Percentiles rank a stretch among this genome's conserved stretches.
Evolutionary conservation across 495 filamentous ascomycete species (phyloP).

Genomic region (Paragyromitra xinjiangensis): DNA sequence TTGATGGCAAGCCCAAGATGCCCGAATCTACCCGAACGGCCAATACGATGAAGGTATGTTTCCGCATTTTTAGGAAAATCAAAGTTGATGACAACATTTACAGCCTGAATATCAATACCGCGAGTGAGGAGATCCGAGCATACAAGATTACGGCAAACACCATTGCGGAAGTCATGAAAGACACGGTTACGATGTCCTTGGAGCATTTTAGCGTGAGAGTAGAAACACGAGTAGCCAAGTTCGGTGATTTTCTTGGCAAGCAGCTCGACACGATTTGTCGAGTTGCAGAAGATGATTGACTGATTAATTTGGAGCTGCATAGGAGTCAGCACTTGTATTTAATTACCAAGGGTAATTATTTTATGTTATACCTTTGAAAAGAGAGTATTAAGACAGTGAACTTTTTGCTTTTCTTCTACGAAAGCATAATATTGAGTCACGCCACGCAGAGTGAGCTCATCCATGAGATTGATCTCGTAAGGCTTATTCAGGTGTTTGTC

Average conservation of each 20-base stretch:
- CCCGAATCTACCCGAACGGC: slow-evolving; percentile 94
- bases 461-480: slow-evolving; percentile 99
- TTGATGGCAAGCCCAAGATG: slow-evolving; percentile 98
- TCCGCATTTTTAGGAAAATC: slow-evolving; percentile 99
- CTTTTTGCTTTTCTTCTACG: slow-evolving; percentile 99
- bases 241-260: slow-evolving; percentile 99
- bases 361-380: slow-evolving; percentile 77
- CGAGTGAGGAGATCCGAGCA: slow-evolving; percentile 97
- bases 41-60: slow-evolving; percentile 98
- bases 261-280: slow-evolving; percentile 95
- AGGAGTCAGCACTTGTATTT: slow-evolving; percentile 20
- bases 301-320: slow-evolving; percentile 93
- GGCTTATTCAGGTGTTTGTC: slow-evolving; percentile 96
- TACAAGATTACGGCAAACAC: slow-evolving; percentile 95
- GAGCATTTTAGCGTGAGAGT: slow-evolving; percentile 98
- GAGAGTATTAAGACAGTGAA: slow-evolving; percentile 97
- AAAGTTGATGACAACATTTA: slow-evolving; percentile 99
- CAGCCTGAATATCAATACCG: slow-evolving; percentile 99
- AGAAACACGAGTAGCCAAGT: slow-evolving; percentile 98
- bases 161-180: slow-evolving; percentile 99
- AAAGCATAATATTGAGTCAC: slow-evolving; percentile 99
- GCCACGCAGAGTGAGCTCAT: slow-evolving; percentile 95
- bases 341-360: not conserved
- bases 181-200: slow-evolving; percentile 96
- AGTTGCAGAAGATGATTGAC: slow-evolving; percentile 99